A percentile compares a stretch with the other conserved stretches of the same genome.
Evolutionary conservation across 179 eudicot genomes (phyloP).

Genomic region (Beta macrorhiza): DNA sequence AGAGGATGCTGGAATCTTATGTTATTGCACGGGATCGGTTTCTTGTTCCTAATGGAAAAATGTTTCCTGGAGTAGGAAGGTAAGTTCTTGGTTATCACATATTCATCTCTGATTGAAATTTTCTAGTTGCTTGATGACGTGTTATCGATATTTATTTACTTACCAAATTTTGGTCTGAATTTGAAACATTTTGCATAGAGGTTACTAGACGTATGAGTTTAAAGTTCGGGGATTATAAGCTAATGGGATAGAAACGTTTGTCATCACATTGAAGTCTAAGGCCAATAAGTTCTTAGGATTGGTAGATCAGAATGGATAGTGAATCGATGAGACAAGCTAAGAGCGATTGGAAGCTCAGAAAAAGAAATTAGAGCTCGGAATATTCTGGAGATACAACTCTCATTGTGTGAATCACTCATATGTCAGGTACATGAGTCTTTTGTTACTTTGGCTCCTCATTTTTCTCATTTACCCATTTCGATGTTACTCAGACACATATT

Average conservation of each 20-base stretch:
- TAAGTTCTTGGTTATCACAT: slow-evolving; percentile 23
- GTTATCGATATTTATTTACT: neutral
- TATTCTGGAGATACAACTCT: too few relatives aligned
- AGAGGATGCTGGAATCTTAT: slow-evolving; percentile 96
- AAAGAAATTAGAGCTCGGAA: too few relatives aligned
- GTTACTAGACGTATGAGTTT: neutral
- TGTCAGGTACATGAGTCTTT: too few relatives aligned
- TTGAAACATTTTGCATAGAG: neutral
- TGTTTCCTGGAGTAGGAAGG: slow-evolving; percentile 99
- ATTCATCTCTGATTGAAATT: neutral
- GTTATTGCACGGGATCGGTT: slow-evolving; percentile 96
- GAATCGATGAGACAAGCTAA: too few relatives aligned
- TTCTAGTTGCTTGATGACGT: neutral
- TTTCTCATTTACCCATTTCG: too few relatives aligned
- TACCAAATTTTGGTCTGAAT: neutral
- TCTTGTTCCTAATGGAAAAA: slow-evolving; percentile 90
- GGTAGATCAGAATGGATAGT: too few relatives aligned
- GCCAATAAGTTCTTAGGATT: too few relatives aligned
- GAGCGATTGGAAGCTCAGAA: too few relatives aligned
- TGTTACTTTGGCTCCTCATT: too few relatives aligned
- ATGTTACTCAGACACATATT: too few relatives aligned
- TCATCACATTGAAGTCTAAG: neutral
- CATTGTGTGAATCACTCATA: too few relatives aligned
- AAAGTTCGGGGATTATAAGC: neutral
- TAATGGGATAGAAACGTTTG: neutral